Evolutionary conservation across 306 rosid species (phyloP).

Genomic region (Glycyrrhiza uralensis): DNA sequence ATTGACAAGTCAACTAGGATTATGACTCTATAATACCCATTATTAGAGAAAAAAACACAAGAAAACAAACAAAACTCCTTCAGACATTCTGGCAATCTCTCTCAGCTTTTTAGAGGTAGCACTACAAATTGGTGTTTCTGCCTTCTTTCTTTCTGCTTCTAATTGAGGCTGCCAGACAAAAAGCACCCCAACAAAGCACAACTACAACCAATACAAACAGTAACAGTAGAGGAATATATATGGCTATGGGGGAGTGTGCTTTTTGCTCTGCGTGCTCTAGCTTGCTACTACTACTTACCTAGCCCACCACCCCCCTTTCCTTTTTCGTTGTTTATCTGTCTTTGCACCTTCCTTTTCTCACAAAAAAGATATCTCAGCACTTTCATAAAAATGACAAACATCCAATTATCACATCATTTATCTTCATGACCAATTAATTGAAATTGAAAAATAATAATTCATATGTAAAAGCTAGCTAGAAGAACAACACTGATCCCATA

Average conservation of each 20-base stretch:
- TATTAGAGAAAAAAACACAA: conserved; percentile 4
- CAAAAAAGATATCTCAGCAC: conserved; percentile 8
- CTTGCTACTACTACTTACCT: background rate
- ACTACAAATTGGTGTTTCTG: background rate
- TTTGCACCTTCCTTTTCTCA: conserved; percentile 20
- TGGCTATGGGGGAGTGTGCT: conserved; percentile 18
- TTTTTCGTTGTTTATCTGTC: conserved; percentile 24
- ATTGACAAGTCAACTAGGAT: conserved; percentile 55
- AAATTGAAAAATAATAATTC: too few species aligned
- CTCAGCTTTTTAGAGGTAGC: conserved; percentile 46
- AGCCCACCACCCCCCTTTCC: conserved; percentile 32
- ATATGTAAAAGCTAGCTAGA: background rate
- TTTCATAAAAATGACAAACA: conserved; percentile 16
- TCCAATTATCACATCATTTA: background rate
- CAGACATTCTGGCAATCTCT: conserved; percentile 26
- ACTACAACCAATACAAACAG: conserved; percentile 7
- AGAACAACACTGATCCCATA: background rate
- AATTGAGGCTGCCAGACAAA: conserved; percentile 36
- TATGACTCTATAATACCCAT: conserved; percentile 23
- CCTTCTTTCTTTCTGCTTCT: conserved; percentile 14
- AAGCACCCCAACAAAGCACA: conserved; percentile 34
- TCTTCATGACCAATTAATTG: background rate
- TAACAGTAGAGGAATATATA: background rate
- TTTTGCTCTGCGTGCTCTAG: background rate
- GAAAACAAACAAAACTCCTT: conserved; percentile 16